phyloP scores from a whole-genome alignment of 2,329 filamentous ascomycete genomes.

The Seiridium unicorne region DNA sequence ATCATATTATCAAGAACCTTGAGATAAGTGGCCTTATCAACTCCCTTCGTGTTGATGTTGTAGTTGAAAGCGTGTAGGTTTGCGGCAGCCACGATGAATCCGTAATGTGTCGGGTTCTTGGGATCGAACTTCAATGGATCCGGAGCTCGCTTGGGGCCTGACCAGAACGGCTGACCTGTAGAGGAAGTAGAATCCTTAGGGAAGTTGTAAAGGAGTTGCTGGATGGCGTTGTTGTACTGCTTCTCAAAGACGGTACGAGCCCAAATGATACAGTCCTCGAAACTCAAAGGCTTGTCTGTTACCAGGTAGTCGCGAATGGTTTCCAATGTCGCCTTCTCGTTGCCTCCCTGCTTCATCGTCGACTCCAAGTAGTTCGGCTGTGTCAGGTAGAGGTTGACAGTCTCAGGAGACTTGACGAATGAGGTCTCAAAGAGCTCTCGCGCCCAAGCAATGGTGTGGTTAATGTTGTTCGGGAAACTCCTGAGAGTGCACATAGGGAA shows the following conservation, averaged over 20 bases:
- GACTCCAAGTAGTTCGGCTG: conserved; percentile 87
- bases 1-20: conserved; percentile 90
- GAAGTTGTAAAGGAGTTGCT: conserved; percentile 95
- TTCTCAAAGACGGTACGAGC: conserved; percentile 91
- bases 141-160: conserved; percentile 93
- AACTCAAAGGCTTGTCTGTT: conserved; percentile 84
- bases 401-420: conserved; percentile 91
- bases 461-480: conserved; percentile 97
- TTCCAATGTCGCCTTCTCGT: conserved; percentile 91
- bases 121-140: conserved; percentile 87
- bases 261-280: conserved; percentile 97
- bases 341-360: conserved; percentile 88
- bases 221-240: conserved; percentile 95
- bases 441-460: conserved; percentile 98
- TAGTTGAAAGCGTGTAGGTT: conserved; percentile 98
- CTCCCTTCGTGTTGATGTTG: conserved; percentile 81
- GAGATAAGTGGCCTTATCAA: conserved; percentile 69
- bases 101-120: conserved; percentile 80
- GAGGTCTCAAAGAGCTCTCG: conserved; percentile 93
- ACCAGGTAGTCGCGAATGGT: conserved; percentile 87
- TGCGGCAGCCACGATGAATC: conserved; percentile 83
- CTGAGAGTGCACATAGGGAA: conserved; percentile 98
- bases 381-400: conserved; percentile 89
- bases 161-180: conserved; percentile 92
- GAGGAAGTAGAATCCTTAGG: conserved; percentile 91